Conservation (phyloP, 164 flowering plant genomes). For the Cinnamomum micranthum region DNA sequence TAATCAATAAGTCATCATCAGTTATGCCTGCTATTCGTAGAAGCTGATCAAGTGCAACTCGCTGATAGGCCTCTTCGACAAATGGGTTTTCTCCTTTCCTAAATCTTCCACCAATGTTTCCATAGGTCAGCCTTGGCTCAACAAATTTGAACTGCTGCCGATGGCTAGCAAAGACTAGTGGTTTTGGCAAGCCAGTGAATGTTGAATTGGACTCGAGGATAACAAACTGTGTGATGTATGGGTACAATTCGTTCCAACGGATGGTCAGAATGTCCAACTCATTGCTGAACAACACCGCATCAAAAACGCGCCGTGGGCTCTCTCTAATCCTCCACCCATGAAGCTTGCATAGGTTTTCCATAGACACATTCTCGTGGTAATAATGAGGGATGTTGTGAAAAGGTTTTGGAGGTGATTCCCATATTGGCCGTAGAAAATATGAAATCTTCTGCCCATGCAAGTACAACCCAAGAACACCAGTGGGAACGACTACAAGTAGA, state of each 20-base stretch:
- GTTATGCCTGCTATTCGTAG: constrained; percentile 73
- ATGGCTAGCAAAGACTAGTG: constrained; percentile 45
- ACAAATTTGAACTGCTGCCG: constrained; percentile 56
- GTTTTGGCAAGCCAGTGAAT: constrained; percentile 70
- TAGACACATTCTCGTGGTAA: constrained; percentile 69
- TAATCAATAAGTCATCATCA: constrained; percentile 83
- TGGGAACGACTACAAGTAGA: constrained; percentile 51
- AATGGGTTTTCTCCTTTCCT: constrained; percentile 81
- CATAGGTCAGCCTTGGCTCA: constrained; percentile 71
- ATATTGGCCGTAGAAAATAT: constrained; percentile 75
- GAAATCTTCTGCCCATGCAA: constrained; percentile 76
- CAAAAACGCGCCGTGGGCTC: constrained; percentile 76
- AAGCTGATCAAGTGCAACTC: constrained; percentile 85
- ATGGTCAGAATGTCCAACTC: constrained; percentile 74
- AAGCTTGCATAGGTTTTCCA: constrained; percentile 78
- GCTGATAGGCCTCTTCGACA: constrained; percentile 87
- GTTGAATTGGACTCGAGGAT: constrained; percentile 92
- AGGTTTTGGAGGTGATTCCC: constrained; percentile 92
- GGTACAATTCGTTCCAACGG: constrained; percentile 82
- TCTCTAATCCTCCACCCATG: constrained; percentile 91
- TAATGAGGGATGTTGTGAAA: constrained; percentile 69
- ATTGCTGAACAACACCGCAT: constrained; percentile 83
- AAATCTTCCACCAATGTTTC: constrained; percentile 70
- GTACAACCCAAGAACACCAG: constrained; percentile 41
- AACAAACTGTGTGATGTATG: constrained; percentile 77